Conservation (phyloP, 2,329 filamentous ascomycete genomes). For the Xylariales sp. region DNA sequence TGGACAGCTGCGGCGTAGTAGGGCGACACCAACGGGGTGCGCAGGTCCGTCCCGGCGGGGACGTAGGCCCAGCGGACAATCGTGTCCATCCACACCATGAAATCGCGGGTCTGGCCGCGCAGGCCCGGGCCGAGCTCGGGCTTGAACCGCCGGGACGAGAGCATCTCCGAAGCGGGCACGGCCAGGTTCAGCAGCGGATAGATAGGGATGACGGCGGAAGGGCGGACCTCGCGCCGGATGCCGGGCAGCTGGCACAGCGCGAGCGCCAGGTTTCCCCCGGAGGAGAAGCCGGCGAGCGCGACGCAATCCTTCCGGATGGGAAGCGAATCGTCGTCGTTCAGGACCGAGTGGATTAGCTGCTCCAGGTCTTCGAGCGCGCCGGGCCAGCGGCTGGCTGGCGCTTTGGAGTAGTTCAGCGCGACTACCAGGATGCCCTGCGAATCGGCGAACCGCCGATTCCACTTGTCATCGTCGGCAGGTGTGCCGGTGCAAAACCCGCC, state of each 20-base stretch:
- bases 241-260: conserved; percentile 30
- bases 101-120: conserved; percentile 19
- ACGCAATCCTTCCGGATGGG: conserved; percentile 34
- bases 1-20: conserved; percentile 20
- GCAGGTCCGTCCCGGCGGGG: conserved; percentile 22
- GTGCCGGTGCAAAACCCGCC: conserved; percentile 36
- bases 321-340: conserved; percentile 32
- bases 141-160: conserved; percentile 29
- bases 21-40: conserved; percentile 37
- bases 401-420: conserved; percentile 36
- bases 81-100: conserved; percentile 18
- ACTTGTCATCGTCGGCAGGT: conserved; percentile 31
- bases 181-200: conserved; percentile 39
- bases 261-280: conserved; percentile 37
- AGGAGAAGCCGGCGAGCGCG: conserved; percentile 38
- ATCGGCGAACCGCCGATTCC: conserved; percentile 31
- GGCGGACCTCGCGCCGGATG: conserved; percentile 27
- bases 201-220: conserved; percentile 23
- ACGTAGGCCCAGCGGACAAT: conserved; percentile 39
- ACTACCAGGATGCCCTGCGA: conserved; percentile 34
- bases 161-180: conserved; percentile 20
- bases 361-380: conserved; percentile 32
- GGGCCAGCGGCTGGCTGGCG: conserved; percentile 33
- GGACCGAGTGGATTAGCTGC: conserved; percentile 30
- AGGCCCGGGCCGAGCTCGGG: conserved; percentile 19